Evolutionary conservation across 805 yeast species (phyloP), one percentile per base, ranked within the genome.

Genomic region (Ogataea nakhonphanomensis): DNA sequence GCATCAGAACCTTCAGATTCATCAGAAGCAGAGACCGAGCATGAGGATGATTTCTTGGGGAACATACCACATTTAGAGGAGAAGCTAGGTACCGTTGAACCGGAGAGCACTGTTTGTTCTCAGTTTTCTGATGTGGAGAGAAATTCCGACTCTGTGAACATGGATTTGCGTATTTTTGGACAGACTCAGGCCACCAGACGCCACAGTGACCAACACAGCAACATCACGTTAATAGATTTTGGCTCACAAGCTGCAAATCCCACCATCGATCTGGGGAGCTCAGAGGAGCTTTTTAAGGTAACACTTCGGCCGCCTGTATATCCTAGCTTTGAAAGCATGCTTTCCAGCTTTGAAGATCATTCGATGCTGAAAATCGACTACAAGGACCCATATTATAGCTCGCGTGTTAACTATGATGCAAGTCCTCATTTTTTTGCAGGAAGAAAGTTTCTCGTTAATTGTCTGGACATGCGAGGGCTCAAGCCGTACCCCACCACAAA

Each of bases 401-500:
- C 72, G 11, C 50, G 66, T 0, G 52, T 59, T 1, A 90, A 86
- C 49, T 63, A 73, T 6, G 81, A 76, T 2, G 52, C 59, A 5
- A 58, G 61, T 8, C 81, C 91, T 0, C 73, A 82, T 39, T 60
- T 75, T 1, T 81, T 78, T 60, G 90, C 90, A 1, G 90, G 89
- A 5, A 77, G 71, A 45, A 76, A 73, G 48, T 78, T 79, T 45
- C 64, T 61, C 1, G 59, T 84, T 1, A 58, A 61, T 9, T 73
- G 79, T 0, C 50, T 58, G 3, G 65, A 72, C 39, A 25, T 62
- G 7, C 41, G 57, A 12, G 53, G 65, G 35, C 21, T 49, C 23
- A 13, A 35, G 11, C 17, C 37, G 9, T 57, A 54, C 31, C 26
- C 30, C 20, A 23, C 45, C 2, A 21, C 4, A 1, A 13, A 13